Evolutionary conservation across 345 rosid species (phyloP).

Genomic region (Syzygium aromaticum): DNA sequence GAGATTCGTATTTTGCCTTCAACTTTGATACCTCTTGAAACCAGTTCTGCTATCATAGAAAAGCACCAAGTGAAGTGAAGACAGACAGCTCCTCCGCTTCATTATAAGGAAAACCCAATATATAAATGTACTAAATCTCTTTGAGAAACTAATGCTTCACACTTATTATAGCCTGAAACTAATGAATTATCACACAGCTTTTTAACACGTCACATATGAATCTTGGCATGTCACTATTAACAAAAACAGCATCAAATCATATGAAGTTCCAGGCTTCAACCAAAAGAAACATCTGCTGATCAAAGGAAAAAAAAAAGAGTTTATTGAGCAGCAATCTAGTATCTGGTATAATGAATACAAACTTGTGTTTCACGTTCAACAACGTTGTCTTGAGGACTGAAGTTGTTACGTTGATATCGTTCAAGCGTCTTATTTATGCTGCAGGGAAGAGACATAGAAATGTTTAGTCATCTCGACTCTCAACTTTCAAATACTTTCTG

Average conservation of each 20-base stretch:
- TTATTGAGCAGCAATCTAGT: background rate
- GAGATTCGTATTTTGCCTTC: slow-evolving; percentile 70
- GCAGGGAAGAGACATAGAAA: background rate
- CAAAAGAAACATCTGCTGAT: background rate
- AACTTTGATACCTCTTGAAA: slow-evolving; percentile 65
- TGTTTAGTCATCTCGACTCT: background rate
- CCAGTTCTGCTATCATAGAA: slow-evolving; percentile 44
- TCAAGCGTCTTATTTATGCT: slow-evolving; percentile 59
- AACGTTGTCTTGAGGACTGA: slow-evolving; percentile 41
- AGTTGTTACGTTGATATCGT: slow-evolving; percentile 61
- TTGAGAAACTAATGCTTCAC: background rate
- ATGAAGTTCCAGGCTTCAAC: background rate
- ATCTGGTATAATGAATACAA: background rate
- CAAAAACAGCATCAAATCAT: background rate
- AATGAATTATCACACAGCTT: background rate
- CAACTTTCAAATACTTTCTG: background rate
- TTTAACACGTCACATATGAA: background rate
- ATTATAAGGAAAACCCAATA: background rate
- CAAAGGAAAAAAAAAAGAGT: background rate
- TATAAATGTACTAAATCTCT: background rate
- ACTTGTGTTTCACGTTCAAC: slow-evolving; percentile 70
- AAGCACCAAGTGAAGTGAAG: background rate
- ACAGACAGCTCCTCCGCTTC: background rate
- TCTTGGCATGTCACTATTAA: background rate
- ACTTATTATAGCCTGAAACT: background rate